Evolutionary conservation across 495 filamentous ascomycete genomes (phyloP).

Genomic region (Penicillium soppii): DNA sequence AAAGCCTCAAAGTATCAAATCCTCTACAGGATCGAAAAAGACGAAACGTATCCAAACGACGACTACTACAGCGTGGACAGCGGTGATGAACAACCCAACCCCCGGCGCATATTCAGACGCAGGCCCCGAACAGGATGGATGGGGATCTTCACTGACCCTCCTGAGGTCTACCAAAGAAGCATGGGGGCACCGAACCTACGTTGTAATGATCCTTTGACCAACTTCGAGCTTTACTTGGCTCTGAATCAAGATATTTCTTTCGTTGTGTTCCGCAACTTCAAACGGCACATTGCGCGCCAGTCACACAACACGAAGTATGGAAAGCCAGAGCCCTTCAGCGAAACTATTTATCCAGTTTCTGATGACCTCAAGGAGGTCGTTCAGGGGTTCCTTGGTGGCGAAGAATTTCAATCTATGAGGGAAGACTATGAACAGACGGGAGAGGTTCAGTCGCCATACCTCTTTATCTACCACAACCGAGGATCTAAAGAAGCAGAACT

Average conservation of each 20-base stretch:
- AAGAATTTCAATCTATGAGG: not conserved
- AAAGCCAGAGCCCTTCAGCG: slow-evolving; percentile 8
- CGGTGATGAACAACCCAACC: not conserved
- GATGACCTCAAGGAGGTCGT: slow-evolving; percentile 3
- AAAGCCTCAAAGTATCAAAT: slow-evolving; percentile 6
- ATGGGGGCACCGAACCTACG: not conserved
- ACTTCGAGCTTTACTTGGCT: slow-evolving; percentile 30
- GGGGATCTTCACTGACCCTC: slow-evolving; percentile 7
- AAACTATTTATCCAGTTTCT: slow-evolving; percentile 11
- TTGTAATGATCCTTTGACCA: slow-evolving; percentile 12
- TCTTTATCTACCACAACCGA: slow-evolving; percentile 5
- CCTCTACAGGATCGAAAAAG: slow-evolving; percentile 8
- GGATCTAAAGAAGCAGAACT: not conserved
- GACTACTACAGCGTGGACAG: not conserved
- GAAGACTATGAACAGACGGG: not conserved
- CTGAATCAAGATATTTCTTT: slow-evolving; percentile 25
- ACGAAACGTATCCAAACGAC: not conserved
- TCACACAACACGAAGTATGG: not conserved
- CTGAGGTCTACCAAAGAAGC: slow-evolving; percentile 1
- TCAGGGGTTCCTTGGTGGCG: not conserved
- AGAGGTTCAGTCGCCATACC: not conserved
- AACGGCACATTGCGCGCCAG: not conserved
- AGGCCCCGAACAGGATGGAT: not conserved
- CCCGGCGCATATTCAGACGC: not conserved
- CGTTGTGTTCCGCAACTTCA: slow-evolving; percentile 20